A percentile compares a stretch with the other conserved stretches of the same genome.
phyloP scores from a whole-genome alignment of 1,139 yeast genomes.

The Meyerozyma guilliermondii region DNA sequence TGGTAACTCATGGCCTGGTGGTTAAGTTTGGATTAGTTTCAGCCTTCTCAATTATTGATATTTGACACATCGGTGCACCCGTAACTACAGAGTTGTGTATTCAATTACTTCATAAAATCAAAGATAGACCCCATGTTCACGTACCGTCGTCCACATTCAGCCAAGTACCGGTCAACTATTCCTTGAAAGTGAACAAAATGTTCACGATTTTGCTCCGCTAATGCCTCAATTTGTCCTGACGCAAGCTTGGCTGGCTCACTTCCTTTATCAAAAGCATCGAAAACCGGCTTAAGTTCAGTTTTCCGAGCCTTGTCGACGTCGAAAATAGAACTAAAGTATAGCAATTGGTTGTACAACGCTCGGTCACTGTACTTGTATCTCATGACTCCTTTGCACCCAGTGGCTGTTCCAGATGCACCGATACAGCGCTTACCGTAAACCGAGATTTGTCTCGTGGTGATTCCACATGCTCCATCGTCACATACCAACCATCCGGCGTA shows the following conservation, averaged over 20 bases:
- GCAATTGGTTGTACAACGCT: slow-evolving; percentile 78
- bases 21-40: not conserved
- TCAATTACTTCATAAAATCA: slow-evolving; percentile 40
- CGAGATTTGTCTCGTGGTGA: slow-evolving; percentile 76
- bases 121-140: slow-evolving; percentile 85
- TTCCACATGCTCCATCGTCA: slow-evolving; percentile 80
- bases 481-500: slow-evolving; percentile 85
- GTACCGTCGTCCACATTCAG: slow-evolving; percentile 84
- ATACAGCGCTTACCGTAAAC: slow-evolving; percentile 89
- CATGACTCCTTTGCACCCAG: slow-evolving; percentile 83
- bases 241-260: slow-evolving; percentile 39
- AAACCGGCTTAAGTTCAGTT: slow-evolving; percentile 46
- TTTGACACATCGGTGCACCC: slow-evolving; percentile 1
- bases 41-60: not conserved
- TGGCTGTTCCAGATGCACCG: slow-evolving; percentile 54
- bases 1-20: not conserved
- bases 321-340: slow-evolving; percentile 74
- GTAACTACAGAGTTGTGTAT: not conserved
- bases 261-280: slow-evolving; percentile 20
- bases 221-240: slow-evolving; percentile 59
- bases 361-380: slow-evolving; percentile 72
- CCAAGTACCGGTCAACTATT: slow-evolving; percentile 72
- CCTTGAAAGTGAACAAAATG: slow-evolving; percentile 51
- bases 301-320: slow-evolving; percentile 76
- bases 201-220: slow-evolving; percentile 76